These are phyloP conservation scores for Endogone sp. DNA, from an alignment of 192 early-diverging fungal species.

Conservation along the genomic window DNA sequence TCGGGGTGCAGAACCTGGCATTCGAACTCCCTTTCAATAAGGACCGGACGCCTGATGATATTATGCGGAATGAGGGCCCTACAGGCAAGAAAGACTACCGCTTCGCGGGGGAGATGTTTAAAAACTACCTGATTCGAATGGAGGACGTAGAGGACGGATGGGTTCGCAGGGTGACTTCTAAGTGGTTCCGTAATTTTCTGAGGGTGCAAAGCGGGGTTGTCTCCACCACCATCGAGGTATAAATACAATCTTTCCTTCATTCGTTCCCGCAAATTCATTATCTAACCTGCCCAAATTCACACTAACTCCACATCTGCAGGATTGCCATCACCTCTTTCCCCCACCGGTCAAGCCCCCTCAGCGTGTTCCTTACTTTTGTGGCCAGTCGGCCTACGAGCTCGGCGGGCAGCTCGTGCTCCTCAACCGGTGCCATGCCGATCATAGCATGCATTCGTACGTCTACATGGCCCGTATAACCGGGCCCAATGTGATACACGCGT, in stretches of 20 bases:
- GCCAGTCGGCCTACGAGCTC: slow-evolving; percentile 47
- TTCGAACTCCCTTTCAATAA: slow-evolving; percentile 29
- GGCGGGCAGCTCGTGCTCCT: slow-evolving; percentile 39
- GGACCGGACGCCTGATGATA: slow-evolving; percentile 19
- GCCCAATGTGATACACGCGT: slow-evolving; percentile 37
- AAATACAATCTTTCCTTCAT: neutral
- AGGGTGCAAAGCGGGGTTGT: slow-evolving; percentile 23
- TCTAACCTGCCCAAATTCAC: neutral
- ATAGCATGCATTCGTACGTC: slow-evolving; percentile 38
- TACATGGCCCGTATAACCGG: slow-evolving; percentile 38
- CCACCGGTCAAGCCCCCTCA: neutral
- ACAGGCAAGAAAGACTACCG: slow-evolving; percentile 38
- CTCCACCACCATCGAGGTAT: slow-evolving; percentile 31
- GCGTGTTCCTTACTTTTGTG: slow-evolving; percentile 12
- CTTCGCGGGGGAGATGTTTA: slow-evolving; percentile 42
- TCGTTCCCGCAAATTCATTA: neutral
- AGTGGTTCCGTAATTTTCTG: slow-evolving; percentile 42
- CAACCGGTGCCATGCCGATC: slow-evolving; percentile 30
- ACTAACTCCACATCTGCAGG: neutral
- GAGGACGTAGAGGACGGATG: slow-evolving; percentile 36
- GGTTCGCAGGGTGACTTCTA: slow-evolving; percentile 24
- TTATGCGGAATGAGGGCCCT: slow-evolving; percentile 30
- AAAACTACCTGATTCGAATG: slow-evolving; percentile 30
- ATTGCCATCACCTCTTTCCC: slow-evolving; percentile 20
- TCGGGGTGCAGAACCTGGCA: slow-evolving; percentile 36